phyloP scores from a whole-genome alignment of 2,329 filamentous ascomycete genomes.

The Cadophora luteo-olivacea region DNA sequence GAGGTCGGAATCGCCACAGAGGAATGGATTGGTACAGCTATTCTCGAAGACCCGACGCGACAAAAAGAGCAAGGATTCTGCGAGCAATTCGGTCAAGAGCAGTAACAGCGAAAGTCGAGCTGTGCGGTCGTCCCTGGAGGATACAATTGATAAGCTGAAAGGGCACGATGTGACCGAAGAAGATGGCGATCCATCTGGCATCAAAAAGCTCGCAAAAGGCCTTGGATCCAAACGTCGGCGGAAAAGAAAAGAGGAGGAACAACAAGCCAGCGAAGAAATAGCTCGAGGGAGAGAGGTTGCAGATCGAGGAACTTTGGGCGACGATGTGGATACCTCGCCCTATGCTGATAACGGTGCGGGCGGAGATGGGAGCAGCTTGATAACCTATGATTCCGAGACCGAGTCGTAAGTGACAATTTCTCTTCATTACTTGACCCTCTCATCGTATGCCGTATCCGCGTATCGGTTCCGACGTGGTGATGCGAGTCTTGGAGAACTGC shows the following conservation, averaged over 20 bases:
- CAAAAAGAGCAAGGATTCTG: slow-evolving; percentile 36
- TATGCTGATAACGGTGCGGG: slow-evolving; percentile 8
- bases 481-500: slow-evolving; percentile 5
- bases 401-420: slow-evolving; percentile 43
- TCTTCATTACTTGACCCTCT: slow-evolving; percentile 19
- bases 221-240: slow-evolving; percentile 57
- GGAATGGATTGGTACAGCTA: slow-evolving; percentile 36
- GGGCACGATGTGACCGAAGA: slow-evolving; percentile 31
- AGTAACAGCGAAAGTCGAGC: slow-evolving; percentile 35
- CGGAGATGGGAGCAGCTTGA: slow-evolving; percentile 39
- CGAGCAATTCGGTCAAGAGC: slow-evolving; percentile 40
- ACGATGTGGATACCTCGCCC: slow-evolving; percentile 28
- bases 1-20: slow-evolving; percentile 36
- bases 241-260: slow-evolving; percentile 52
- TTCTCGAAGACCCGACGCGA: slow-evolving; percentile 39
- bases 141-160: slow-evolving; percentile 39
- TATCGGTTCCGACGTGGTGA: not conserved
- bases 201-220: slow-evolving; percentile 60
- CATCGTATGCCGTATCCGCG: not conserved
- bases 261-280: slow-evolving; percentile 44
- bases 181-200: slow-evolving; percentile 43
- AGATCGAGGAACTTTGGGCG: slow-evolving; percentile 43
- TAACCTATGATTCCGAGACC: slow-evolving; percentile 44
- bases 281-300: slow-evolving; percentile 44
- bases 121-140: slow-evolving; percentile 36